Base-by-base conservation (phyloP, 2,329 filamentous ascomycete genomes). In the Aspergillus udagawae region DNA sequence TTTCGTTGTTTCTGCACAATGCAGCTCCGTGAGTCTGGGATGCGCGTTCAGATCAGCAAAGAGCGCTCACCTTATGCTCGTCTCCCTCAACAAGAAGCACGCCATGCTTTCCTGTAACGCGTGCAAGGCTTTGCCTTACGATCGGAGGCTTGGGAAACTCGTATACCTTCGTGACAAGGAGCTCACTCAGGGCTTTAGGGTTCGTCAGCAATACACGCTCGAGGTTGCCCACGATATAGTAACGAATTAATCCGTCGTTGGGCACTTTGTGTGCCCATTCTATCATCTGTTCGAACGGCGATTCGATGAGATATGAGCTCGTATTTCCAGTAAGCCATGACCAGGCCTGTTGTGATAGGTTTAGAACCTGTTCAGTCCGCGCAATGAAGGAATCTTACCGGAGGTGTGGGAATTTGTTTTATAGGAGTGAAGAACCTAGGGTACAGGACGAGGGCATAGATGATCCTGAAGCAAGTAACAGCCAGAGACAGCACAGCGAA, bases 51-150 rank as follows among this genome's bases (percentile, higher is more conserved):
- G 32, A 14, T 4, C 12, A 35, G 32, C 12, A 35, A 35, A 35
- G 12, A 29, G 23, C 12, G 20, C 60, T 17, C 65, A 84, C 78
- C 76, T 89, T 94, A 73, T 97, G 93, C 67, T 92, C 90, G 12
- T 95, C 90, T n/a, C 92, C 92, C 73, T 97, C 92, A 1, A 91
- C 89, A 10, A 97, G 78, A 41, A 97, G 75, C 10, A 80, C 35
- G 0, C 78, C 78, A 51, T 75, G 64, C 1, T 55, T 49, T 3
- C 79, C 79, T 1, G 77, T 63, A 6, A 79, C 54, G 23, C 69
- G 71, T 4, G 64, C 65, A 28, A 81, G 60, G 7, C 67, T 67
- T 14, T 60, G 51, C 17, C 68, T 77, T 29, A 90, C 64, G 25
- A 79, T 67, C 1, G 65, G 53, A 0, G 88, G 87, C 68, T 91